Conservation (phyloP, 2,329 filamentous ascomycete species). For the Sporothrix euskadiensis region DNA sequence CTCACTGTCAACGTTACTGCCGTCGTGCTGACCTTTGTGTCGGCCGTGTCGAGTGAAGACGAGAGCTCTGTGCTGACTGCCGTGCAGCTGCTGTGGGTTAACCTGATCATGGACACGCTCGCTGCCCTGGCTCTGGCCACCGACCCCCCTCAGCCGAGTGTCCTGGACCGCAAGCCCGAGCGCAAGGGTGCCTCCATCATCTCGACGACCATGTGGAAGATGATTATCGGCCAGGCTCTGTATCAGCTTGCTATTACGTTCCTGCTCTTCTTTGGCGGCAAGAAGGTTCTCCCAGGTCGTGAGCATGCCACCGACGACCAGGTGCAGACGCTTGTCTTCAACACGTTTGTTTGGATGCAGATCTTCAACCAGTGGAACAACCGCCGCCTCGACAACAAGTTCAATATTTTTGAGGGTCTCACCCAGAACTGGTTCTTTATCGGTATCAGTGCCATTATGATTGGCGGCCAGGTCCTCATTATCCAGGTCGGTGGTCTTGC, state of each 20-base stretch:
- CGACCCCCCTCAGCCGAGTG: constrained; percentile 79
- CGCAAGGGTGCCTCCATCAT: constrained; percentile 64
- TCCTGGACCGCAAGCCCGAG: constrained; percentile 73
- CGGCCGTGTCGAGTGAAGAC: constrained; percentile 69
- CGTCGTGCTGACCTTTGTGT: constrained; percentile 82
- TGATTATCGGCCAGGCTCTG: constrained; percentile 90
- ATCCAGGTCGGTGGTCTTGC: constrained; percentile 81
- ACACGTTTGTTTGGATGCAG: constrained; percentile 99
- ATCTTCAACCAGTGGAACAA: constrained; percentile 99
- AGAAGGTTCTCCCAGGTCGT: constrained; percentile 41
- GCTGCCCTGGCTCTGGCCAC: constrained; percentile 86
- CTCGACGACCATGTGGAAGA: constrained; percentile 96
- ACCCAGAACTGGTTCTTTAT: constrained; percentile 86
- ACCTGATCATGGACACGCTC: constrained; percentile 96
- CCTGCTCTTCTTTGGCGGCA: constrained; percentile 66
- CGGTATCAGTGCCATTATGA: constrained; percentile 80
- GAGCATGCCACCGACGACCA: constrained; percentile 49
- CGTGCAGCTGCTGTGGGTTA: constrained; percentile 93
- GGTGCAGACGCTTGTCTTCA: constrained; percentile 85
- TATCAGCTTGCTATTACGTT: constrained; percentile 84
- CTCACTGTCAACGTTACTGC: constrained; percentile 91
- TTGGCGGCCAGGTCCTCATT: constrained; percentile 85
- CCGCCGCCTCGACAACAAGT: constrained; percentile 87
- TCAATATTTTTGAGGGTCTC: constrained; percentile 94
- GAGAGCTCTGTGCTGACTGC: constrained; percentile 79